Percentiles rank a stretch among this genome's conserved stretches.
These are phyloP conservation scores for Magnusiomyces tetraspermus DNA, from an alignment of 1,139 yeast genomes.

Conservation along the genomic window DNA sequence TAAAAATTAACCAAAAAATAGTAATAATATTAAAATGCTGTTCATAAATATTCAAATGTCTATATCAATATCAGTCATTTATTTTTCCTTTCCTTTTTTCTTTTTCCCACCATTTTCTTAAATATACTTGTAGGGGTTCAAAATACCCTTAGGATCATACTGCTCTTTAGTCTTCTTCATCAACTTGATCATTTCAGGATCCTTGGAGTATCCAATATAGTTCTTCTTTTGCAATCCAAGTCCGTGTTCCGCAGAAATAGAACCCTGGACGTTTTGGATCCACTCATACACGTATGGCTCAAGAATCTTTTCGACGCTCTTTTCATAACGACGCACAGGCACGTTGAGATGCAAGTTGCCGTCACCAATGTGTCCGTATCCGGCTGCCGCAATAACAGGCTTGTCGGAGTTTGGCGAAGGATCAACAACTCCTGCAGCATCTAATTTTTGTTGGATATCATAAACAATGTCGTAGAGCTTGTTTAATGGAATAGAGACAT, in stretches of 20 bases:
- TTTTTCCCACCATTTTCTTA: too few relatives aligned
- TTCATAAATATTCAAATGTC: too few relatives aligned
- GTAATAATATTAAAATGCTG: too few relatives aligned
- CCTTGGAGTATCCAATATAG: conserved; percentile 76
- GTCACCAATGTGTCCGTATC: conserved; percentile 95
- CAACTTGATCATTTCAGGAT: conserved; percentile 53
- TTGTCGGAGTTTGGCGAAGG: conserved; percentile 40
- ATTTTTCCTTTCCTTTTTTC: too few relatives aligned
- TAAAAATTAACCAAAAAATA: too few relatives aligned
- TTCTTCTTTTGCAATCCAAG: conserved; percentile 92
- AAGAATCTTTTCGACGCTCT: conserved; percentile 62
- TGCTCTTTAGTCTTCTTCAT: conserved; percentile 70
- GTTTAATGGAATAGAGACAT: conserved; percentile 77
- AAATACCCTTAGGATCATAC: conserved; percentile 80
- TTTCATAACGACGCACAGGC: conserved; percentile 73
- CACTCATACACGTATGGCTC: conserved; percentile 95
- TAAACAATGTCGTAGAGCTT: conserved; percentile 74
- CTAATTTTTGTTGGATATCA: conserved; percentile 53
- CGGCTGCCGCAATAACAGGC: conserved; percentile 82
- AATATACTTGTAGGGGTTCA: conserved; percentile 83
- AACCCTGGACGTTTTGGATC: conserved; percentile 68
- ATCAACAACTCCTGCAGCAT: conserved; percentile 43
- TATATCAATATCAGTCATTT: too few relatives aligned
- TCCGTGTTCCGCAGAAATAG: conserved; percentile 95
- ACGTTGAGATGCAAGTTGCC: conserved; percentile 91